phyloP scores from a whole-genome alignment of 2,329 filamentous ascomycete species.

The Fusarium heterosporum region DNA sequence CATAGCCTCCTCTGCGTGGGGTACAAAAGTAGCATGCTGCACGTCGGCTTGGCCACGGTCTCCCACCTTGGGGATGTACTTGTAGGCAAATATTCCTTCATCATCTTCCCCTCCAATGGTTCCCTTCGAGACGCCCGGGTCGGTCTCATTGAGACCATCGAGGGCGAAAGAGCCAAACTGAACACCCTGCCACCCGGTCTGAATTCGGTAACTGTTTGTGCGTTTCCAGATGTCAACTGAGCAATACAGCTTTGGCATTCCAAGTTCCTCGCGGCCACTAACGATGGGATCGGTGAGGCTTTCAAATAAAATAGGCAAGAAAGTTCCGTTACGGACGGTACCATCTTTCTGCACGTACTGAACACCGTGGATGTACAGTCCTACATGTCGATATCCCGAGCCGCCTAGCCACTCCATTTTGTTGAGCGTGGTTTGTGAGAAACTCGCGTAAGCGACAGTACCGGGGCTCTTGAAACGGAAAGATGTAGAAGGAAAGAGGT shows the following conservation, averaged over 20 bases:
- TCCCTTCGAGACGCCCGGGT: neutral
- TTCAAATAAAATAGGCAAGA: conserved; percentile 11
- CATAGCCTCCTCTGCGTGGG: neutral
- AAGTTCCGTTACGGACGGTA: conserved; percentile 48
- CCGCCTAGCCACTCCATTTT: conserved; percentile 72
- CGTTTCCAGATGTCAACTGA: neutral
- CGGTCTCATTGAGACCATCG: neutral
- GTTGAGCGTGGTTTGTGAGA: conserved; percentile 58
- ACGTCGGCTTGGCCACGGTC: neutral
- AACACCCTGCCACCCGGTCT: conserved; percentile 3
- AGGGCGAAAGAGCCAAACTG: neutral
- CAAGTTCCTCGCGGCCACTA: conserved; percentile 69
- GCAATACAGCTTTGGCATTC: conserved; percentile 44
- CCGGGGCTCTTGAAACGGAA: conserved; percentile 63
- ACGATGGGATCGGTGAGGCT: conserved; percentile 68
- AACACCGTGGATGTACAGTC: conserved; percentile 72
- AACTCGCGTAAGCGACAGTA: conserved; percentile 59
- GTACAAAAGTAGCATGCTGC: conserved; percentile 2
- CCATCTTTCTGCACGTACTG: conserved; percentile 65
- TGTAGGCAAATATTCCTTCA: neutral
- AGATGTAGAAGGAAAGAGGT: conserved; percentile 57
- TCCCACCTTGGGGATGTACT: conserved; percentile 1
- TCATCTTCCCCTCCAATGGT: neutral
- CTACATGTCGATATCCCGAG: conserved; percentile 67
- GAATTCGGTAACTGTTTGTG: neutral